Evolutionary conservation across 345 rosid species (phyloP), one percentile per base, ranked within the genome.

Genomic region (Ailanthus altissimus): DNA sequence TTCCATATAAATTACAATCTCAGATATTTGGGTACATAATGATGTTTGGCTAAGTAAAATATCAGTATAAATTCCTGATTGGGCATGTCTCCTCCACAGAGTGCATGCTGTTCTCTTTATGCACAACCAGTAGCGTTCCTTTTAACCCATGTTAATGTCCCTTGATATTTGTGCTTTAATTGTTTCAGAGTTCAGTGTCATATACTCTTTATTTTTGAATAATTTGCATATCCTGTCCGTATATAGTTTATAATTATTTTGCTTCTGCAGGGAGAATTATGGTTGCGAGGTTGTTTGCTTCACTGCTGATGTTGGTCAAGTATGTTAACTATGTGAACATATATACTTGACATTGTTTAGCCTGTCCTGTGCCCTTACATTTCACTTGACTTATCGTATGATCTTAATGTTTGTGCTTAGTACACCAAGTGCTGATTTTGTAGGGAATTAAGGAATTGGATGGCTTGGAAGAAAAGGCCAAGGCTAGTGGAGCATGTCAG

Each of bases 201-300:
- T 6, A 65, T 56, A 28, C 7, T 45, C 32, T 6, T 71, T 10
- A 42, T 56, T 56, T 56, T 38, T 36, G 26, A 32, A 4, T 0
- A 1, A 42, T 71, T 36, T 15, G 12, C n/a, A 9, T 3, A 9
- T 49, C 11, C 32, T 32, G 13, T 74, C 7, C 46, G 46, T 46
- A 28, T 9, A 12, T 60, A 13, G 18, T 42, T 70, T 49, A 36
- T 82, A 45, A 21, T 8, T 62, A 70, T 67, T 75, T 56, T 57
- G 11, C 32, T 64, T 47, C 72, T 81, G 28, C 82, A 96, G 98
- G 85, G 98, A 93, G 85, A 96, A 92, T 70, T 96, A 96, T 82
- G 97, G 97, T n/a, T 96, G 98, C 74, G 98, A 96, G 85, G 99
- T 96, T 84, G 99, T 96, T 74, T 96, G 99, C 88, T 96, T 96